phyloP scores from a whole-genome alignment of 441 rosid species.

The Populus hybrid region DNA sequence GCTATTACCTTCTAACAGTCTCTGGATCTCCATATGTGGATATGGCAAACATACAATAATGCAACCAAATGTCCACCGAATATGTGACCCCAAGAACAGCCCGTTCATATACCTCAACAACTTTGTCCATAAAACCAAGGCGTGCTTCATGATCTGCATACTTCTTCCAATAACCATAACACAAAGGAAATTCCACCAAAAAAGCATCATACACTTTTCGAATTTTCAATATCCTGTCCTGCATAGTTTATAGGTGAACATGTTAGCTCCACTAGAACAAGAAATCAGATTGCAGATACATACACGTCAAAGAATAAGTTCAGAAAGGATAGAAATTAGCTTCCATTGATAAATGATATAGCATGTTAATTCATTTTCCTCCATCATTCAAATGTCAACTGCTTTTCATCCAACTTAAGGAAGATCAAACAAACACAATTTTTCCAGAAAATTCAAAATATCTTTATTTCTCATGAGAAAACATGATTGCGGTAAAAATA shows the following conservation, averaged over 20 bases:
- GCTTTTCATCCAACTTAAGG: background rate
- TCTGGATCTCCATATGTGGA: conserved; percentile 97
- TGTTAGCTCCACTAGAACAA: conserved; percentile 5
- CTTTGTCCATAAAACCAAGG: conserved; percentile 86
- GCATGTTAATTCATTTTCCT: background rate
- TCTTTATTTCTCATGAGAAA: background rate
- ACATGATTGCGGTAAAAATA: background rate
- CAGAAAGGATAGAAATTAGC: background rate
- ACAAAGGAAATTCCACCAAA: conserved; percentile 88
- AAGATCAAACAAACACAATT: background rate
- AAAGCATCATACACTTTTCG: conserved; percentile 86
- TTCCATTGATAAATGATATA: background rate
- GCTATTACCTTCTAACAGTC: conserved; percentile 82
- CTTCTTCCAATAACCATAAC: conserved; percentile 99
- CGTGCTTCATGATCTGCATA: conserved; percentile 96
- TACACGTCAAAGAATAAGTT: background rate
- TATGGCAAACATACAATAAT: conserved; percentile 77
- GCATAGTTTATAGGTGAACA: conserved; percentile 27
- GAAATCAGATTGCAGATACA: background rate
- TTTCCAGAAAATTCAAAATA: background rate
- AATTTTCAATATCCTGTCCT: conserved; percentile 84
- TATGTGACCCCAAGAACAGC: conserved; percentile 91
- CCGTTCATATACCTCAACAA: conserved; percentile 90
- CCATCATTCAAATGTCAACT: background rate
- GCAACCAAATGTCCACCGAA: conserved; percentile 97